Conservation (phyloP, 108 stramenopile genomes). For the Discostella stelligeroides region DNA sequence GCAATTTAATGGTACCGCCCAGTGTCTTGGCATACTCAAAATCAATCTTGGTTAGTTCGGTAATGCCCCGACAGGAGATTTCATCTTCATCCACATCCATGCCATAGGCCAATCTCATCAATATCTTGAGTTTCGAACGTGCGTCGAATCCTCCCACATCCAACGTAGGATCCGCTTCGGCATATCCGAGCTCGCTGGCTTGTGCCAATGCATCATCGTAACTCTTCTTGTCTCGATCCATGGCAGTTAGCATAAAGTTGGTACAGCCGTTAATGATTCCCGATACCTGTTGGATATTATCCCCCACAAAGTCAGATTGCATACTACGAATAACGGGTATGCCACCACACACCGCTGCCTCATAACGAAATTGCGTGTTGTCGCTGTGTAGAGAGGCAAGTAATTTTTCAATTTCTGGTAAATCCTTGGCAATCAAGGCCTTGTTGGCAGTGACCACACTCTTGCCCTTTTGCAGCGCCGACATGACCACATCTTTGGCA, state of each 20-base stretch:
- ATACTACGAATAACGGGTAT: slow-evolving; percentile 96
- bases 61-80: slow-evolving; percentile 86
- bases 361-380: slow-evolving; percentile 80
- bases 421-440: slow-evolving; percentile 90
- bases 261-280: slow-evolving; percentile 98
- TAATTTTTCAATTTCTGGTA: slow-evolving; percentile 86
- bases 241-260: slow-evolving; percentile 97
- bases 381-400: slow-evolving; percentile 54
- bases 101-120: slow-evolving; percentile 87
- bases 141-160: slow-evolving; percentile 93
- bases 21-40: slow-evolving; percentile 91
- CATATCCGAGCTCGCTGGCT: slow-evolving; percentile 88
- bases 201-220: slow-evolving; percentile 91
- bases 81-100: slow-evolving; percentile 84
- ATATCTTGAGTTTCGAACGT: slow-evolving; percentile 85
- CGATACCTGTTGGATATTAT: slow-evolving; percentile 77
- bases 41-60: slow-evolving; percentile 83
- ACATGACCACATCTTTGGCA: slow-evolving; percentile 89
- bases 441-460: slow-evolving; percentile 97
- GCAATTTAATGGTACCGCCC: slow-evolving; percentile 88
- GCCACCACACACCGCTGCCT: slow-evolving; percentile 97
- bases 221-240: slow-evolving; percentile 90
- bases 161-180: slow-evolving; percentile 95
- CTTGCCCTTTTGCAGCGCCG: slow-evolving; percentile 76
- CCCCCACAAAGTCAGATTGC: slow-evolving; percentile 92